Percentiles rank a stretch among this genome's conserved stretches.
These are phyloP conservation scores for Amanita phalloides DNA, from an alignment of 768 basidiomycete genomes.

Conservation along the genomic window DNA sequence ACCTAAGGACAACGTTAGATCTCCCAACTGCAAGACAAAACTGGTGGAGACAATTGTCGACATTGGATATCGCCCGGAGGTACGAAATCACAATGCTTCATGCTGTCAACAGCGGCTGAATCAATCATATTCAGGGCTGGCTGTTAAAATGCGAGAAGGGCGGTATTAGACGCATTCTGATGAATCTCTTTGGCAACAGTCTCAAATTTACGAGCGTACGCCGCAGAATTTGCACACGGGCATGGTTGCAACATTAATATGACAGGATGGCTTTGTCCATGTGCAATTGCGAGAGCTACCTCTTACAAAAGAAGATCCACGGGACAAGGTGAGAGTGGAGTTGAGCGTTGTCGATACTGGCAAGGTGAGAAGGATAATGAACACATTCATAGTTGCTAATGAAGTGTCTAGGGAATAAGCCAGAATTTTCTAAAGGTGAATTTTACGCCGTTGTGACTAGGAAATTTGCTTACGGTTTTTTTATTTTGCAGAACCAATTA, in stretches of 20 bases:
- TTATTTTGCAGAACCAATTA: conserved; percentile 60
- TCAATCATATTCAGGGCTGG: conserved; percentile 55
- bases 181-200: conserved; percentile 94
- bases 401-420: conserved; percentile 60
- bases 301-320: conserved; percentile 36
- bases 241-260: conserved; percentile 1
- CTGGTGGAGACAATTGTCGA: conserved; percentile 86
- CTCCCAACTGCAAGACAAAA: conserved; percentile 28
- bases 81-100: conserved; percentile 18
- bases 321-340: conserved; percentile 64
- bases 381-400: background rate
- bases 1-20: conserved; percentile 44
- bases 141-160: conserved; percentile 81
- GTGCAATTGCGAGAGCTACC: conserved; percentile 71
- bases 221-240: conserved; percentile 3
- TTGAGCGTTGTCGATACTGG: conserved; percentile 83
- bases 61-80: conserved; percentile 62
- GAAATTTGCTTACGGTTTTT: background rate
- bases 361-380: conserved; percentile 39
- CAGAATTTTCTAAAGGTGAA: conserved; percentile 81
- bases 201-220: conserved; percentile 82
- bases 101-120: background rate
- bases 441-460: background rate
- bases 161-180: conserved; percentile 81
- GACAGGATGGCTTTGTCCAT: conserved; percentile 78